Percentiles rank a stretch among this genome's conserved stretches.
Evolutionary conservation across 169 alveolate genomes (phyloP).

Genomic region (Amoebophrya sp.): DNA sequence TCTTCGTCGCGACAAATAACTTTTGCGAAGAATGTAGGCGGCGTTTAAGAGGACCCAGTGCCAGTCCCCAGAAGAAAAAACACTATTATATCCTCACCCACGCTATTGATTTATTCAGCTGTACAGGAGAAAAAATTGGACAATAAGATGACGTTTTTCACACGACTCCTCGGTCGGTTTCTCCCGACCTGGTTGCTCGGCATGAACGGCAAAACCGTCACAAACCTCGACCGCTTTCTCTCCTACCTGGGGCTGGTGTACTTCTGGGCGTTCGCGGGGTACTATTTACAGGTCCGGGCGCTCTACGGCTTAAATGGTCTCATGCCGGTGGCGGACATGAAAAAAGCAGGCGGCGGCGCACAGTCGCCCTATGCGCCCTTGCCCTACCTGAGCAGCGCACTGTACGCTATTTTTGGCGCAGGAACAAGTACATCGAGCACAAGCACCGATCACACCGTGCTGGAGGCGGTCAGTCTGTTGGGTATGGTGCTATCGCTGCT

Average conservation of each 20-base stretch:
- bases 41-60: too few relatives aligned
- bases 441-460: neutral
- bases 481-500: neutral
- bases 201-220: neutral
- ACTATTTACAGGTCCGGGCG: neutral
- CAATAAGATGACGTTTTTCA: too few relatives aligned
- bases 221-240: neutral
- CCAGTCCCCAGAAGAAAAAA: too few relatives aligned
- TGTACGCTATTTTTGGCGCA: too few relatives aligned
- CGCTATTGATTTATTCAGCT: too few relatives aligned
- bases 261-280: neutral
- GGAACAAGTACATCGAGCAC: too few relatives aligned
- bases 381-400: neutral
- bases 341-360: too few relatives aligned
- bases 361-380: neutral
- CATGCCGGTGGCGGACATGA: neutral
- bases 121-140: too few relatives aligned
- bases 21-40: too few relatives aligned
- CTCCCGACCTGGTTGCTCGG: neutral
- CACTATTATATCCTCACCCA: too few relatives aligned
- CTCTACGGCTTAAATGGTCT: neutral
- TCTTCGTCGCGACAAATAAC: too few relatives aligned
- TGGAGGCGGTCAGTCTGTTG: neutral
- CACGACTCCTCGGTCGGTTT: too few relatives aligned
- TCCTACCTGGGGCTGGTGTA: neutral